Evolutionary conservation across 768 basidiomycete genomes (phyloP).

Genomic region (Mycena crocata): DNA sequence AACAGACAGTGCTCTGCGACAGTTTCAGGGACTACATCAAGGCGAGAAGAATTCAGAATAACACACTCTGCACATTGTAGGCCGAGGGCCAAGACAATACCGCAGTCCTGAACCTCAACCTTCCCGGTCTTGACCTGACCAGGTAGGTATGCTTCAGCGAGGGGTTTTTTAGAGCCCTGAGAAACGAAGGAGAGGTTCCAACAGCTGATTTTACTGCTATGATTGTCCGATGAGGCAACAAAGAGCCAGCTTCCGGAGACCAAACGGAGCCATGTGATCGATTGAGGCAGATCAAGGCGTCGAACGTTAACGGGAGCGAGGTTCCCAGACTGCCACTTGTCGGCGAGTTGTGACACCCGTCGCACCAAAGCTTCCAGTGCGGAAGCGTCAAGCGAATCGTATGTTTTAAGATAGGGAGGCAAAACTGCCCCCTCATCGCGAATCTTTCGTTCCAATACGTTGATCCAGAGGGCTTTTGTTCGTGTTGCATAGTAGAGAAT

Average conservation of each 20-base stretch:
- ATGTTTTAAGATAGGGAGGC: slow-evolving; percentile 1
- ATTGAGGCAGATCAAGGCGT: slow-evolving; percentile 12
- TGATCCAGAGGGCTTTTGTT: slow-evolving; percentile 7
- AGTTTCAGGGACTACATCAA: neutral
- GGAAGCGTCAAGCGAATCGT: neutral
- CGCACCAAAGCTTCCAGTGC: slow-evolving; percentile 8
- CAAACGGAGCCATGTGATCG: slow-evolving; percentile 32
- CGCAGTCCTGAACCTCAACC: slow-evolving; percentile 9
- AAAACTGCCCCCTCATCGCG: neutral
- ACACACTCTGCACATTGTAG: slow-evolving; percentile 14
- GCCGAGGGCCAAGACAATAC: slow-evolving; percentile 24
- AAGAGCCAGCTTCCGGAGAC: slow-evolving; percentile 24
- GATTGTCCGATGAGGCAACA: slow-evolving; percentile 26
- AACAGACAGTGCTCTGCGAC: neutral
- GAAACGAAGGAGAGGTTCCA: slow-evolving; percentile 23
- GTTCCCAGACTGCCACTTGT: neutral
- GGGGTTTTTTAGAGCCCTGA: slow-evolving; percentile 6
- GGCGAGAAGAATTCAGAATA: neutral
- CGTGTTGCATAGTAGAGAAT: neutral
- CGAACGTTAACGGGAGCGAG: neutral
- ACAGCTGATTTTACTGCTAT: slow-evolving; percentile 21
- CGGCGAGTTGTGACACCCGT: neutral
- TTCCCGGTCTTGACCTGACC: slow-evolving; percentile 23
- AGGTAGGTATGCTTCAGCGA: slow-evolving; percentile 24
- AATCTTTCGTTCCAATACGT: neutral